These are phyloP conservation scores for Solanum corneliomulleri DNA, from an alignment of 257 asterid species.

Conservation along the genomic window DNA sequence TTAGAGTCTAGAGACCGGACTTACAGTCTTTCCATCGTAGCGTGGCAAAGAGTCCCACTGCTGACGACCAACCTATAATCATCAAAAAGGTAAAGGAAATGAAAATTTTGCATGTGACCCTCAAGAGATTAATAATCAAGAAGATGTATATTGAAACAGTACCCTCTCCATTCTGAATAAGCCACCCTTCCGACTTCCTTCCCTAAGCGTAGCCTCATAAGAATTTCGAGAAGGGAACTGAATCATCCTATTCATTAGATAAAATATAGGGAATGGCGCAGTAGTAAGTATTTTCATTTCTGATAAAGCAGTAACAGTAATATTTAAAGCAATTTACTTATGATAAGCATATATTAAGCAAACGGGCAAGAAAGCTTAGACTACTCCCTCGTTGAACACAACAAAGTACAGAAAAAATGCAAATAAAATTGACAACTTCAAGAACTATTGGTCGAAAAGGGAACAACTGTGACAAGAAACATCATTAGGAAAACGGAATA, in stretches of 20 bases:
- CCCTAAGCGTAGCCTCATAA: conserved; percentile 32
- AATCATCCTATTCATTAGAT: conserved; percentile 39
- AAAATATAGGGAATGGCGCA: neutral
- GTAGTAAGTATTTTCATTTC: neutral
- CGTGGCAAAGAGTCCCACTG: conserved; percentile 44
- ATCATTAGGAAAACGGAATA: neutral
- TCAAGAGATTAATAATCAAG: neutral
- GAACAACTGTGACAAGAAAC: neutral
- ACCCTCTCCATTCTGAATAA: conserved; percentile 44
- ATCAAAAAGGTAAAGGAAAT: neutral
- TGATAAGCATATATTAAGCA: neutral
- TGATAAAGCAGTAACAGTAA: neutral
- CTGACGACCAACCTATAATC: conserved; percentile 37
- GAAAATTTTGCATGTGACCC: neutral
- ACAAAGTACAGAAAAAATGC: neutral
- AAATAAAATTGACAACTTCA: neutral
- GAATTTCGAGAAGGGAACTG: conserved; percentile 42
- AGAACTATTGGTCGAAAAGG: neutral
- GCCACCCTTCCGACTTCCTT: conserved; percentile 45
- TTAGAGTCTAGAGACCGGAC: conserved; percentile 10
- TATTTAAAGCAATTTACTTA: neutral
- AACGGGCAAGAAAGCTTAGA: neutral
- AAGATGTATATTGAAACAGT: neutral
- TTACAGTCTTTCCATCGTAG: conserved; percentile 78
- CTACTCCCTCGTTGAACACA: neutral